These are phyloP conservation scores for Somion occarium DNA, from an alignment of 1,284 basidiomycete genomes.

Conservation along the genomic window DNA sequence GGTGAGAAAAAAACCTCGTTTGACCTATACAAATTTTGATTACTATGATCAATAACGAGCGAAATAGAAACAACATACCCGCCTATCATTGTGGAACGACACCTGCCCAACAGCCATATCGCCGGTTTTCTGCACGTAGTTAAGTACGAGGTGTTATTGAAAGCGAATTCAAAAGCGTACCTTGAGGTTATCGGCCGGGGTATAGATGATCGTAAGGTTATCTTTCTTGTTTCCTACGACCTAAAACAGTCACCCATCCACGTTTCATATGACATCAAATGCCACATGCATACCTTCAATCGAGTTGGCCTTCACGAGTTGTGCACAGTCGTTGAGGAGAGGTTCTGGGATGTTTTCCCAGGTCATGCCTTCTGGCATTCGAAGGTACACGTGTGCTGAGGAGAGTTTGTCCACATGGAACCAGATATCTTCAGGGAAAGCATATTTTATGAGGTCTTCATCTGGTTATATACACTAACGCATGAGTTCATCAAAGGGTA, in stretches of 20 bases:
- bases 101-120: conserved; percentile 97
- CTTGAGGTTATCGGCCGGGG: conserved; percentile 87
- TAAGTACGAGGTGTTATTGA: neutral
- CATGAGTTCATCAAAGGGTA: conserved; percentile 1
- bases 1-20: conserved; percentile 57
- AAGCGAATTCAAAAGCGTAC: conserved; percentile 32
- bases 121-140: conserved; percentile 74
- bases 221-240: conserved; percentile 90
- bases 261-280: neutral
- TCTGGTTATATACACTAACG: conserved; percentile 43
- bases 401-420: conserved; percentile 90
- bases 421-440: conserved; percentile 79
- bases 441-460: conserved; percentile 92
- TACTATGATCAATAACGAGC: conserved; percentile 1
- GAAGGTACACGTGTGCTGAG: conserved; percentile 92
- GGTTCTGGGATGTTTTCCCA: conserved; percentile 88
- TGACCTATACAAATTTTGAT: conserved; percentile 49
- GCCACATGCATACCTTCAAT: conserved; percentile 80
- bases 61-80: conserved; percentile 37
- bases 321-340: conserved; percentile 83
- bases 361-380: conserved; percentile 72
- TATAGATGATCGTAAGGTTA: conserved; percentile 91
- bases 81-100: conserved; percentile 88
- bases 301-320: conserved; percentile 96
- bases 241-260: conserved; percentile 7